Evolutionary conservation across 257 asterid species (phyloP), one percentile per base, ranked within the genome.

Genomic region (Buddleja alternifolia): DNA sequence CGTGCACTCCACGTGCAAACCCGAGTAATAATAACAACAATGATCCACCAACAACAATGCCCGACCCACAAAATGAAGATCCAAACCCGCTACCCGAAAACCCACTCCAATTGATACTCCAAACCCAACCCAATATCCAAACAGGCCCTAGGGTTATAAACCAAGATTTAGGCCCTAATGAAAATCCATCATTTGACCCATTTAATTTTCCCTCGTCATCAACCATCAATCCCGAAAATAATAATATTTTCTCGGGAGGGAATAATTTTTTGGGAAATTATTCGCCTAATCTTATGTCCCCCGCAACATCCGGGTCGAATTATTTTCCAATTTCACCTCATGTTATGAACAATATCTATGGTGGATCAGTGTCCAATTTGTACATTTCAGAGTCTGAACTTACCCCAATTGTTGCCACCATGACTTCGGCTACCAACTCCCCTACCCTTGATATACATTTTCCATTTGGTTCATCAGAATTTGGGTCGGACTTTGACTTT

Each of bases 61-160:
- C 54, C 73, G 67, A 64, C 21, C 74, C 67, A 0, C 37, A 41
- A 16, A 53, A 2, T 15, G 39, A 63, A 44, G 68, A 59, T 12
- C 76, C 73, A 4, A 70, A 15, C 8, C 74, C 75, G 3, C 55
- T 7, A 52, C 37, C 73, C 64, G 47, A 37, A 6, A 70, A 70
- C 66, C 63, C 42, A 4, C 74, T 66, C 0, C 80, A 56, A 67
- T 39, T 42, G 14, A 21, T 25, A 25, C 45, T 52, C 32, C 46
- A 29, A 12, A 21, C 70, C 37, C 72, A 63, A 21, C 77, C 72
- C 60, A 75, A 67, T 29, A 80, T 77, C 77, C 81, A 80, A 69
- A 75, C 86, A 70, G 74, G 66, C 75, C 88, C 80, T n/a, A 61
- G 58, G 55, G 78, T 80, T 24, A 58, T 74, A 21, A 73, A 69